Base-by-base conservation (phyloP, 768 basidiomycete genomes). In the Tricholoma furcatifolium region DNA sequence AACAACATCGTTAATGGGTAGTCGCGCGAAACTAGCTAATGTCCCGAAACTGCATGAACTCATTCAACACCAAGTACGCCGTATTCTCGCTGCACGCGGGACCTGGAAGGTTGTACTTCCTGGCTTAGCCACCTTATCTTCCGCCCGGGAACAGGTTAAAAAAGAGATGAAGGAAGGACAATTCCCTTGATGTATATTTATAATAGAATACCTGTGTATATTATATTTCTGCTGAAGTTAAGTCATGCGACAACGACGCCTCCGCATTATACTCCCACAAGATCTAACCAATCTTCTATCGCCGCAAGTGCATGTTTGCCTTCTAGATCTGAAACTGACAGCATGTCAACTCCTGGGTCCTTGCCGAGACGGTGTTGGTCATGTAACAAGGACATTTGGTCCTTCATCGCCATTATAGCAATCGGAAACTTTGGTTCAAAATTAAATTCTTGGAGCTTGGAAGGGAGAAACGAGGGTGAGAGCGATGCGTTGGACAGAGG, bases 11-110 rank as follows among this genome's bases (percentile, higher is more conserved):
- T 79, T 98, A 4, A 86, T 98, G 75, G 97, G 97, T 17, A 94
- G 91, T 59, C 85, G 96, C 41, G 95, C 97, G n/a, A 97, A 98
- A 70, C 79, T 99, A 1, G 93, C 93, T 54, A 94, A 99, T 63
- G 91, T 99, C 1, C 96, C 97, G 21, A 99, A 99, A 69, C 75
- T 98, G 14, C 95, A 98, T 60, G 95, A 99, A 66, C 78, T 99
- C 46, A 92, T 99, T 46, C 81, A 91, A 57, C 82, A 87, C 58
- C 90, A 96, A 68, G 81, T 97, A 0, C 79, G 90, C 36, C 79
- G 80, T 43, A 75, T 83, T 17, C 73, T 89, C 47, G 78, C 81
- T 43, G 64, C 78, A 21, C 71, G 77, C 53, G 83, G 81, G 21
- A 81, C 80, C 10, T 89, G 87, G 84, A 84, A 80, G 56, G 65